phyloP scores from a whole-genome alignment of 139 green algal species.

The Pseudopediastrum boryanum region DNA sequence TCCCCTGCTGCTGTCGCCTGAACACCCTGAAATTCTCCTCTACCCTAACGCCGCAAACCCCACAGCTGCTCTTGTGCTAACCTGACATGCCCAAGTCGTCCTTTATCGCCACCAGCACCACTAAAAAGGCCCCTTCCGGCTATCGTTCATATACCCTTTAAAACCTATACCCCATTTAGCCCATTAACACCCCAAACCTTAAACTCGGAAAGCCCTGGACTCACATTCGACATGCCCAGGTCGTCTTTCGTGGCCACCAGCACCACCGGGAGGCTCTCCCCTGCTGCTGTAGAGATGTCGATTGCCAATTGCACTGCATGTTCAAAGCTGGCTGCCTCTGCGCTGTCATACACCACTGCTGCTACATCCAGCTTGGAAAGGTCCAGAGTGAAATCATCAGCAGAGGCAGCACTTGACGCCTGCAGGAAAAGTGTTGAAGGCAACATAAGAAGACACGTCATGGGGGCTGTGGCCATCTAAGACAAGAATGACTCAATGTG shows the following conservation, averaged over 20 bases:
- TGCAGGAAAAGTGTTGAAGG: background rate
- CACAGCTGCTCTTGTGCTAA: too few species aligned
- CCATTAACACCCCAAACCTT: too few species aligned
- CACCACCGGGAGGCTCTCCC: constrained; percentile 58
- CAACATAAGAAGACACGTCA: too few species aligned
- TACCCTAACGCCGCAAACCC: too few species aligned
- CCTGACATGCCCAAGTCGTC: constrained; percentile 53
- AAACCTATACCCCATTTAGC: too few species aligned
- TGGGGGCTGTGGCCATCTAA: too few species aligned
- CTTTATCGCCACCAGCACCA: constrained; percentile 59
- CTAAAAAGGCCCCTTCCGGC: constrained; percentile 54
- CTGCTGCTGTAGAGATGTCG: constrained; percentile 31
- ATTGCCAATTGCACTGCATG: constrained; percentile 21
- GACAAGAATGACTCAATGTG: too few species aligned
- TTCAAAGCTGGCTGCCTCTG: constrained; percentile 34
- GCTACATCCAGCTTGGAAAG: constrained; percentile 42
- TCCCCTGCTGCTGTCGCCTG: constrained; percentile 43
- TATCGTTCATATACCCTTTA: too few species aligned
- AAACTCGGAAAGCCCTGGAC: too few species aligned
- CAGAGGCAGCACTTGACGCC: constrained; percentile 17
- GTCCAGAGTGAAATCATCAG: constrained; percentile 11
- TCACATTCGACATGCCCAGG: constrained; percentile 41
- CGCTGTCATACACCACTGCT: constrained; percentile 63
- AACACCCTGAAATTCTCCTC: too few species aligned
- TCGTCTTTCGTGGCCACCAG: constrained; percentile 61